These are phyloP conservation scores for Gynochthodes officinalis DNA, from an alignment of 257 asterid species.

Conservation along the genomic window DNA sequence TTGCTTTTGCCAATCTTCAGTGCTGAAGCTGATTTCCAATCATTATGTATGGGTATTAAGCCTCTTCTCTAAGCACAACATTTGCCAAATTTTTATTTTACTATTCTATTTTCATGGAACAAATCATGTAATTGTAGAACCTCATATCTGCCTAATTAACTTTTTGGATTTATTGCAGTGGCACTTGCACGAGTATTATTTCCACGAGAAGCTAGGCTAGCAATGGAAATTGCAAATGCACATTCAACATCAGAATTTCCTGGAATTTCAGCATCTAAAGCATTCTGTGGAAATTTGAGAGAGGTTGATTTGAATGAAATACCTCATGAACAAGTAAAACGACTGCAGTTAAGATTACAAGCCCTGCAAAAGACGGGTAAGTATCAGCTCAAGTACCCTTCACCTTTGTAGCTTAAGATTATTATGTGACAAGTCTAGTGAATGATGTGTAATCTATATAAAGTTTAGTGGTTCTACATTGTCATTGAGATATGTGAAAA, in stretches of 20 bases:
- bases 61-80: not conserved
- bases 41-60: not conserved
- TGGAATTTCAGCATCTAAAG: conserved; percentile 61
- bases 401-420: not conserved
- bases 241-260: conserved; percentile 63
- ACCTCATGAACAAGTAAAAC: conserved; percentile 75
- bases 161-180: conserved; percentile 38
- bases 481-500: not conserved
- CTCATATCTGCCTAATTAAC: not conserved
- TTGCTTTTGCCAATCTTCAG: too few relatives aligned
- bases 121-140: not conserved
- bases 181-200: conserved; percentile 82
- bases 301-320: conserved; percentile 70
- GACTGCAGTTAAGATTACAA: conserved; percentile 55
- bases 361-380: conserved; percentile 84
- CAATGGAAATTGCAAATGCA: conserved; percentile 80
- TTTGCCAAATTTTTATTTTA: not conserved
- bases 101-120: not conserved
- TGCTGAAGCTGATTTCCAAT: too few relatives aligned
- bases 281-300: conserved; percentile 37
- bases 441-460: too few relatives aligned
- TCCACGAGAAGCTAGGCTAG: conserved; percentile 75
- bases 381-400: not conserved
- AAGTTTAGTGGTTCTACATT: not conserved
- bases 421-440: not conserved